These are phyloP conservation scores for Ceratocystis alfenasii DNA, from an alignment of 2,329 filamentous ascomycete species.

Conservation along the genomic window DNA sequence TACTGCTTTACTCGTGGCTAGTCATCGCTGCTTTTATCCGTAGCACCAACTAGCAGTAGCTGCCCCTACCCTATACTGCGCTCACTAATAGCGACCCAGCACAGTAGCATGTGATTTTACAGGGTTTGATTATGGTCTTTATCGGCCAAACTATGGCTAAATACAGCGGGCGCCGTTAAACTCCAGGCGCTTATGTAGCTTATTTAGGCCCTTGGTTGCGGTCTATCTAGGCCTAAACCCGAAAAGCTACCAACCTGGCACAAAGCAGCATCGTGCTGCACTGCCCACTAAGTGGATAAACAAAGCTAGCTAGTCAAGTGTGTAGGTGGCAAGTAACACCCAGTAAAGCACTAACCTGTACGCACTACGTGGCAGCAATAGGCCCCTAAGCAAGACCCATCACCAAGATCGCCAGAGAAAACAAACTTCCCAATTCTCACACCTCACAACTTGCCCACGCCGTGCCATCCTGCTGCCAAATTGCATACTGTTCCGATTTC, in stretches of 20 bases:
- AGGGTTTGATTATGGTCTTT: neutral
- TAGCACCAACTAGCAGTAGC: neutral
- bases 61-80: no score
- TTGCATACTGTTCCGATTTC: no score
- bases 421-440: no score
- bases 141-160: neutral
- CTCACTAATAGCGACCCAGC: neutral
- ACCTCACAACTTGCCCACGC: no score
- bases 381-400: neutral
- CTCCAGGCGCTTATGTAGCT: no score
- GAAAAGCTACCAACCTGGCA: no score
- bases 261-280: no score
- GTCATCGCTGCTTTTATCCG: neutral
- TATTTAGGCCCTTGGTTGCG: no score
- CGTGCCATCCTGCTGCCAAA: no score
- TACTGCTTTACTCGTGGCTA: no score
- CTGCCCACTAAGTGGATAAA: no score
- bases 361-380: conserved; percentile 5
- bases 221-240: no score
- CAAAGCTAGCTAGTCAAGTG: neutral
- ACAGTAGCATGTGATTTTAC: neutral
- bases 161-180: neutral
- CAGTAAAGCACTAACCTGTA: neutral
- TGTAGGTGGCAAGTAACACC: neutral
- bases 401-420: neutral